Conservation (phyloP, 2,329 filamentous ascomycete genomes). For the Graphilbum ipis-grandicollis region DNA sequence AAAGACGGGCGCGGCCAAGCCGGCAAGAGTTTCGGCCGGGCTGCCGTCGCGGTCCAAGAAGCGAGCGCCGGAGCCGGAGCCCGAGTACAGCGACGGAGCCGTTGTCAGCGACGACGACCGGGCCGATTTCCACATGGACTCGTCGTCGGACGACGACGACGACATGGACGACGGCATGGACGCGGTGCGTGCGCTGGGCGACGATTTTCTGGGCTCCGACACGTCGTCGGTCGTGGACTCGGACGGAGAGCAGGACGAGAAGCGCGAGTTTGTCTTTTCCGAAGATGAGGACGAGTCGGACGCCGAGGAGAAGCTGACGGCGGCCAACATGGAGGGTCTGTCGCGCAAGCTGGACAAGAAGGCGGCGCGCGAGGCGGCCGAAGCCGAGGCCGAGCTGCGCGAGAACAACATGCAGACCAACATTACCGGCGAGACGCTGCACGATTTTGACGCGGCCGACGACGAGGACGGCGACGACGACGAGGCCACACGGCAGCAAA, state of each 20-base stretch:
- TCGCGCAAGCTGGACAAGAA: slow-evolving; percentile 70
- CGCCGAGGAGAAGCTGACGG: slow-evolving; percentile 76
- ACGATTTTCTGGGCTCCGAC: slow-evolving; percentile 28
- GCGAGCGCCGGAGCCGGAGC: slow-evolving; percentile 7
- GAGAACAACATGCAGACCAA: slow-evolving; percentile 84
- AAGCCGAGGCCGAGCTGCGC: slow-evolving; percentile 71
- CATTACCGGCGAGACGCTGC: slow-evolving; percentile 58
- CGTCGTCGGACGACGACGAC: neutral
- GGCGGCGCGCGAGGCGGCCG: slow-evolving; percentile 59
- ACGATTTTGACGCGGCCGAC: slow-evolving; percentile 16
- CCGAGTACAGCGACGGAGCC: neutral
- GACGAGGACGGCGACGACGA: slow-evolving; percentile 13
- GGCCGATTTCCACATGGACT: neutral
- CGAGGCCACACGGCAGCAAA: slow-evolving; percentile 20
- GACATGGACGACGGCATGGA: slow-evolving; percentile 20
- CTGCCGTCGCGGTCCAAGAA: slow-evolving; percentile 13
- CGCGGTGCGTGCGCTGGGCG: slow-evolving; percentile 10
- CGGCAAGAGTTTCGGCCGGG: slow-evolving; percentile 15
- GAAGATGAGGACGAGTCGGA: slow-evolving; percentile 90
- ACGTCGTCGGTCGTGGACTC: slow-evolving; percentile 35
- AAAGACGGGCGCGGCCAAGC: slow-evolving; percentile 14
- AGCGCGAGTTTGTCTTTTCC: slow-evolving; percentile 64
- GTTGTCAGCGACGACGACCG: slow-evolving; percentile 9
- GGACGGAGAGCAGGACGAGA: slow-evolving; percentile 38
- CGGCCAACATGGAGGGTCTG: slow-evolving; percentile 88